Evolutionary conservation across 2,329 filamentous ascomycete genomes (phyloP), one percentile per base, ranked within the genome.

Genomic region (Neonectria punicea): DNA sequence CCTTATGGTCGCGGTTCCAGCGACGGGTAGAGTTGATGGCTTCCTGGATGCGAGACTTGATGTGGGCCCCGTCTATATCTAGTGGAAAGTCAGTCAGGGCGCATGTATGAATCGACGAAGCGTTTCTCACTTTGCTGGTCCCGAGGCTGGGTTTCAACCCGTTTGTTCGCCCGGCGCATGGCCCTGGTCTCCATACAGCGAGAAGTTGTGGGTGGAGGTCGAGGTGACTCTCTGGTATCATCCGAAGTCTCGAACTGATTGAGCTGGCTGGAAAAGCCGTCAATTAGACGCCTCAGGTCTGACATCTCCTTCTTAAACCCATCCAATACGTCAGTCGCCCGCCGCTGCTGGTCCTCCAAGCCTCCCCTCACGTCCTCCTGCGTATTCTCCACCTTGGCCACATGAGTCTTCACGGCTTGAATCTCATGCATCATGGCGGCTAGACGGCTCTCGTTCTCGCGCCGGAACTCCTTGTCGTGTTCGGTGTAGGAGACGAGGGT

Each of bases 1-100:
- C 74, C 58, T 80, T 80, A 70, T 79, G 77, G 32, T 80, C 79
- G 30, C 72, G 72, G 65, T 81, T 78, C 79, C 79, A 81, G 43
- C 79, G 77, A 46, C 77, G 75, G 11, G 79, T 81, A 0, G 79
- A 81, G 56, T 69, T 70, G 62, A 81, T 73, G 18, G 77, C 65
- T 41, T 81, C 78, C n/a, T 72, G 63, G 49, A 81, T 76, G 41
- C 79, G 79, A 4, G 55, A 54, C 6, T 70, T 68, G 46, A 66
- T 55, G 14, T 59, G 55, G 10, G 47, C 50, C 16, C 13, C 5
- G 5, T 51, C 44, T 59, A 41, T 46, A 25, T 20, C 69, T 64
- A 44, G 3, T 30, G 13, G 20, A 28, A 41, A 9, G 43, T 72
- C n/a, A 67, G 60, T 43, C n/a, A 60, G 18, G 8, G 2, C 30